A percentile compares a stretch with the other conserved stretches of the same genome.
These are phyloP conservation scores for Neonectria punicea DNA, from an alignment of 2,329 filamentous ascomycete species.

Conservation along the genomic window DNA sequence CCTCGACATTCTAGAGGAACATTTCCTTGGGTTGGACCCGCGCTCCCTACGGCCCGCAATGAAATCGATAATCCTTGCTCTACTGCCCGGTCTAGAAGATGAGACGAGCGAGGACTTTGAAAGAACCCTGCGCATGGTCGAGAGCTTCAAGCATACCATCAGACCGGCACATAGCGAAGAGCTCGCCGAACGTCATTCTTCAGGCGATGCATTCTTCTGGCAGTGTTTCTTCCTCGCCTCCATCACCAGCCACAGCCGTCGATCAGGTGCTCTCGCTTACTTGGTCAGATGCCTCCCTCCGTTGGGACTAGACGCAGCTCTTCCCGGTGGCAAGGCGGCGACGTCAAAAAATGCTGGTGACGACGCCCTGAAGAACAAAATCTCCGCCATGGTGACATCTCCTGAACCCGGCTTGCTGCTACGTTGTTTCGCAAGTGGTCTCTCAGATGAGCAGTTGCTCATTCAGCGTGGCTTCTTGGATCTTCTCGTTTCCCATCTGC, in stretches of 20 bases:
- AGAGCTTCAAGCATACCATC: conserved; percentile 78
- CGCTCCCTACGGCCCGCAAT: conserved; percentile 83
- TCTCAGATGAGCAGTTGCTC: conserved; percentile 87
- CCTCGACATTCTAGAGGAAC: conserved; percentile 82
- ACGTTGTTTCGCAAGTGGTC: conserved; percentile 89
- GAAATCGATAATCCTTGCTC: conserved; percentile 88
- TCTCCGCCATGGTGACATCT: conserved; percentile 76
- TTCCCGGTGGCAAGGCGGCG: conserved; percentile 21
- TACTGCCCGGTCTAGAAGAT: conserved; percentile 92
- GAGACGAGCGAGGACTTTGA: conserved; percentile 98
- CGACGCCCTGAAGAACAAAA: conserved; percentile 56
- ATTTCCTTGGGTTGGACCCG: conserved; percentile 79
- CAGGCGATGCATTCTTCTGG: conserved; percentile 92
- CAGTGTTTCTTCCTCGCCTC: conserved; percentile 95
- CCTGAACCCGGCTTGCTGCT: conserved; percentile 92
- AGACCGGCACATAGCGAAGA: conserved; percentile 63
- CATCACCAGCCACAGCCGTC: conserved; percentile 86
- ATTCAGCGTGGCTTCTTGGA: conserved; percentile 96
- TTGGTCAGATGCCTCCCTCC: conserved; percentile 79
- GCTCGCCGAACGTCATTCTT: conserved; percentile 63
- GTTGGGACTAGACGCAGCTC: conserved; percentile 35
- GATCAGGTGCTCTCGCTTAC: conserved; percentile 89
- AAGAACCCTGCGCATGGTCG: conserved; percentile 80
- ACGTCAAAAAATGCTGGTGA: conserved; percentile 27
- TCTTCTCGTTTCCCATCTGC: conserved; percentile 88